phyloP scores from a whole-genome alignment of 768 basidiomycete genomes.

The Dentipellis sp. region DNA sequence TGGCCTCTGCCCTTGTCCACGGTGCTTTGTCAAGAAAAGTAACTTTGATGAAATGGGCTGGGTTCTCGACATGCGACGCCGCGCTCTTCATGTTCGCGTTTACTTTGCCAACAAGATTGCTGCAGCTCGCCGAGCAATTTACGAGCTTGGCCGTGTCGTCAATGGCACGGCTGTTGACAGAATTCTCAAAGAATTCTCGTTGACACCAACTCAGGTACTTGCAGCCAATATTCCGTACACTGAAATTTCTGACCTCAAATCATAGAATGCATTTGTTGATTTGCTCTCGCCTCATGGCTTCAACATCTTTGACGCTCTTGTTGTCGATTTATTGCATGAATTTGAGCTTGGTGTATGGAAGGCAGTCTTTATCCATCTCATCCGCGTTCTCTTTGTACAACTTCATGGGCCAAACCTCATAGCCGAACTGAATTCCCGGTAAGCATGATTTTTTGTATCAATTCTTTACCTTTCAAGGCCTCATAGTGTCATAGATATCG shows the following conservation, averaged over 20 bases:
- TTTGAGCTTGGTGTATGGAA: constrained; percentile 29
- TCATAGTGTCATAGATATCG: constrained; percentile 10
- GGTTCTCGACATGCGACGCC: constrained; percentile 12
- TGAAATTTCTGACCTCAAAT: not conserved
- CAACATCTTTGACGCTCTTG: constrained; percentile 22
- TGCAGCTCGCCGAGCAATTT: constrained; percentile 5
- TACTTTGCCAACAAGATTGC: not conserved
- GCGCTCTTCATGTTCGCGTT: constrained; percentile 5
- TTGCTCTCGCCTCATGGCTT: constrained; percentile 15
- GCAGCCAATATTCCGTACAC: not conserved
- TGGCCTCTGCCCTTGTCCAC: constrained; percentile 31
- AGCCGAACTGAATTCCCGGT: not conserved
- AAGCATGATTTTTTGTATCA: not conserved
- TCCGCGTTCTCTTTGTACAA: constrained; percentile 13
- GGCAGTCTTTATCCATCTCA: constrained; percentile 17
- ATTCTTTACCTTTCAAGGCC: not conserved
- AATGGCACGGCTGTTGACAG: not conserved
- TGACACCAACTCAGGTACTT: constrained; percentile 8
- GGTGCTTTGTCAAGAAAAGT: constrained; percentile 24
- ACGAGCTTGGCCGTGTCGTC: not conserved
- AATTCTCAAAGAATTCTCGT: constrained; percentile 3
- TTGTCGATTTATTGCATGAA: constrained; percentile 25
- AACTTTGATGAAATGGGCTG: constrained; percentile 23
- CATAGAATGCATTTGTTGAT: constrained; percentile 25
- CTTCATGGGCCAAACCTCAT: constrained; percentile 7